A percentile compares a stretch with the other conserved stretches of the same genome.
Evolutionary conservation across 1,284 basidiomycete species (phyloP).

Genomic region (Trichosporon coremiiforme): DNA sequence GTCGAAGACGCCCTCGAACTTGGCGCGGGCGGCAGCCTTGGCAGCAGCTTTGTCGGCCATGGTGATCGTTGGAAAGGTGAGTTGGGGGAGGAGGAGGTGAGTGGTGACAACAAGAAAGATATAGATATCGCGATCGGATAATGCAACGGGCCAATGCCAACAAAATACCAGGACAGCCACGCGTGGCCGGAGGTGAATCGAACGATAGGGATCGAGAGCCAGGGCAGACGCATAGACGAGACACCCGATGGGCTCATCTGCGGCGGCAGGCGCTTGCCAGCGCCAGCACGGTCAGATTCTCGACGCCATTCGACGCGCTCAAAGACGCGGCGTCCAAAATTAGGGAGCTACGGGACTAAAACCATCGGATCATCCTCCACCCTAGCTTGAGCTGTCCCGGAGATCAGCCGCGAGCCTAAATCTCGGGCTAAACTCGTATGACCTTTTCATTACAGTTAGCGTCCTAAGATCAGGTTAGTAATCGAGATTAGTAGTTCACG

Average conservation of each 20-base stretch:
- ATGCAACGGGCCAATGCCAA: not conserved
- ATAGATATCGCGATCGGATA: not conserved
- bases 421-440: not conserved
- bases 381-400: not conserved
- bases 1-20: conserved; percentile 60
- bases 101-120: not conserved
- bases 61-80: not conserved
- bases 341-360: conserved; percentile 4
- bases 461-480: not conserved
- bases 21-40: conserved; percentile 45
- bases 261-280: not conserved
- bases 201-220: conserved; percentile 13
- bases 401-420: not conserved
- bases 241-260: not conserved
- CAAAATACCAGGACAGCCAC: not conserved
- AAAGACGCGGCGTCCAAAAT: conserved; percentile 1
- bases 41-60: conserved; percentile 27
- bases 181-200: conserved; percentile 4
- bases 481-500: not conserved
- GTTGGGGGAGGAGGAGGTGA: not conserved
- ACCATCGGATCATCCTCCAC: not conserved
- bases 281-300: too few relatives aligned
- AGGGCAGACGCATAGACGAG: conserved; percentile 19
- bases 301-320: not conserved
- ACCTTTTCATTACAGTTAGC: too few relatives aligned